These are phyloP conservation scores for Tylopilus sp. DNA, from an alignment of 1,284 basidiomycete genomes.

Conservation along the genomic window DNA sequence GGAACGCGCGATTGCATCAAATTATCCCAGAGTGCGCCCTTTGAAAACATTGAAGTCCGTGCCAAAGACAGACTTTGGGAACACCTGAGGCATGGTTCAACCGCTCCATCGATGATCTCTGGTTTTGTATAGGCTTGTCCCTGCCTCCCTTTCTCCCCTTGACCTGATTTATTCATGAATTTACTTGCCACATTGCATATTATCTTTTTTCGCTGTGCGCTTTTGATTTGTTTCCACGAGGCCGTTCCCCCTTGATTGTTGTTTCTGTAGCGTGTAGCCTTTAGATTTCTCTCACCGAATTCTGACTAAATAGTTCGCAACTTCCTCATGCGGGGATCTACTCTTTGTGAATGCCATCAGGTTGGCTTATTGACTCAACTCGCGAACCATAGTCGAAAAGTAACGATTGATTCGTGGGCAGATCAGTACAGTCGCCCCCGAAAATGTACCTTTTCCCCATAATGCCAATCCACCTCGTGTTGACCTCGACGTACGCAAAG, in stretches of 20 bases:
- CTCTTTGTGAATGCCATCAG: conserved; percentile 3
- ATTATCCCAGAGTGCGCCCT: conserved; percentile 69
- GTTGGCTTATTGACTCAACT: background rate
- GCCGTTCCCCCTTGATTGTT: background rate
- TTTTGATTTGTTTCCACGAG: background rate
- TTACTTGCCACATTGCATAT: background rate
- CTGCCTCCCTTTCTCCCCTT: background rate
- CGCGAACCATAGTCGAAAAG: background rate
- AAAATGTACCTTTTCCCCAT: no score
- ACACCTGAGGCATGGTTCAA: conserved; percentile 53
- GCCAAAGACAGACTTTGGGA: conserved; percentile 86
- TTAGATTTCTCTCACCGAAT: conserved; percentile 4
- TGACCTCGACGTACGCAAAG: background rate
- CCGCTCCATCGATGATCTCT: conserved; percentile 42
- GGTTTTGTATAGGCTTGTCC: conserved; percentile 27
- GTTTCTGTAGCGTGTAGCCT: conserved; percentile 8
- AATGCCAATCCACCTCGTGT: background rate
- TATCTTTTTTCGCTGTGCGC: background rate
- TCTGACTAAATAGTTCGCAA: background rate
- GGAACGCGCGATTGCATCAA: conserved; percentile 89
- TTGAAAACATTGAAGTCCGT: conserved; percentile 82
- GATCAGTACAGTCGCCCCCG: no score
- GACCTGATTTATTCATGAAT: conserved; percentile 12
- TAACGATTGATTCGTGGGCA: background rate
- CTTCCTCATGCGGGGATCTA: background rate